Percentiles rank a stretch among this genome's conserved stretches.
These are phyloP conservation scores for Spathaspora passalidarum DNA, from an alignment of 805 yeast genomes.

Conservation along the genomic window DNA sequence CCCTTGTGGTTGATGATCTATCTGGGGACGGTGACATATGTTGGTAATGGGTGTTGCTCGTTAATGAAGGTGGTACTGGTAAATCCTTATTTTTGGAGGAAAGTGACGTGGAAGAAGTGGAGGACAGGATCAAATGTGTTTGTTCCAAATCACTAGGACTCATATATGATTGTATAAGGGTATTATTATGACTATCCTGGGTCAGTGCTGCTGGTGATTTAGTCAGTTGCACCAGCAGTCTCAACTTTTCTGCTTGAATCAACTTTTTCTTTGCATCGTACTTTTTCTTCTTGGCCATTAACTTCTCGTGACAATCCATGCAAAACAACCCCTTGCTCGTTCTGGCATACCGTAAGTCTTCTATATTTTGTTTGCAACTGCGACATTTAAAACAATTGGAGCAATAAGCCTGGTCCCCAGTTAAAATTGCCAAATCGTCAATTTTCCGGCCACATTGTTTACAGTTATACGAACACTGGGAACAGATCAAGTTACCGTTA, in stretches of 20 bases:
- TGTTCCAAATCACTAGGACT: too few species aligned
- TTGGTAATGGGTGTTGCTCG: background rate
- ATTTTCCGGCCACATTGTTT: conserved; percentile 81
- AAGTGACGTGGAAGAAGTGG: conserved; percentile 1
- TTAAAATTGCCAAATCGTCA: conserved; percentile 87
- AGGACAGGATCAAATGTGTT: conserved; percentile 4
- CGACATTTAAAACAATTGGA: conserved; percentile 86
- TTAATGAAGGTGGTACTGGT: conserved; percentile 13
- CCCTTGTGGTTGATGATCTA: background rate
- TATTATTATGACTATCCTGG: conserved; percentile 1
- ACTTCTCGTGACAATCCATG: conserved; percentile 84
- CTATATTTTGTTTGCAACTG: conserved; percentile 80
- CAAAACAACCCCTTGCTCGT: conserved; percentile 92
- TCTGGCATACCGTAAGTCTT: conserved; percentile 86
- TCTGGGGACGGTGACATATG: background rate
- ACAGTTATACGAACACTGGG: conserved; percentile 90
- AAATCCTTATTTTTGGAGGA: conserved; percentile 12
- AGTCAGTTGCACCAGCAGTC: background rate
- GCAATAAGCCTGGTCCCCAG: conserved; percentile 95
- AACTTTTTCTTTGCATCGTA: conserved; percentile 48
- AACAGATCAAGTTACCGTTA: conserved; percentile 86
- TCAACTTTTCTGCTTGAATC: conserved; percentile 8
- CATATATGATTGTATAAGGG: conserved; percentile 8
- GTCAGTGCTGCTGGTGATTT: background rate
- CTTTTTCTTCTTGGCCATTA: conserved; percentile 71